A percentile compares a stretch with the other conserved stretches of the same genome.
Evolutionary conservation across 129 eudicot species (phyloP).

Genomic region (Logfia minima): DNA sequence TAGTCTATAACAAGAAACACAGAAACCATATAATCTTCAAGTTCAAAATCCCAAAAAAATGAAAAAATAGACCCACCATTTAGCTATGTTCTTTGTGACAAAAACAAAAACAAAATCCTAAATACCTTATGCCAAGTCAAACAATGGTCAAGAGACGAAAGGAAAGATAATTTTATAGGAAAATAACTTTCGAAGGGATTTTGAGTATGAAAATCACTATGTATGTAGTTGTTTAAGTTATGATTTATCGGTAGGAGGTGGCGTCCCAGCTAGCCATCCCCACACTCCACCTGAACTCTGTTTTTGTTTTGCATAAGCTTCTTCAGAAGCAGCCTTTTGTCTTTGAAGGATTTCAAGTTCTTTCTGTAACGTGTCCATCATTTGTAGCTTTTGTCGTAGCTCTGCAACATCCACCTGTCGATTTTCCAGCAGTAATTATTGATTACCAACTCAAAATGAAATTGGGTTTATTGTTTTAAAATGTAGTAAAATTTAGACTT

Average conservation of each 20-base stretch:
- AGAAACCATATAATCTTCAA: constrained; percentile 14
- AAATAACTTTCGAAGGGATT: constrained; percentile 28
- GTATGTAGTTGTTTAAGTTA: constrained; percentile 22
- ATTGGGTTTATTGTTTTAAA: no score
- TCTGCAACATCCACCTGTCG: constrained; percentile 97
- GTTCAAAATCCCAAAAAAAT: constrained; percentile 26
- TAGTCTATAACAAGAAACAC: constrained; percentile 11
- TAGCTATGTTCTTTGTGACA: constrained; percentile 25
- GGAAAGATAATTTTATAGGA: constrained; percentile 19
- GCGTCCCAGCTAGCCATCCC: constrained; percentile 98
- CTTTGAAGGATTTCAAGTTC: constrained; percentile 88
- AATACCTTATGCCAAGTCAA: constrained; percentile 18
- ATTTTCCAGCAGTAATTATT: constrained; percentile 8
- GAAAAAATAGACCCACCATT: constrained; percentile 27
- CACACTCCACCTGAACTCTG: constrained; percentile 95
- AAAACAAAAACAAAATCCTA: constrained; percentile 21
- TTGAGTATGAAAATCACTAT: constrained; percentile 28
- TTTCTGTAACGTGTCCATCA: constrained; percentile 84
- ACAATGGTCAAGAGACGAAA: constrained; percentile 10
- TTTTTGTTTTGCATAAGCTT: constrained; percentile 85
- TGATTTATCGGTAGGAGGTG: constrained; percentile 46
- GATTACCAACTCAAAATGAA: background rate
- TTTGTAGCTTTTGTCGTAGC: constrained; percentile 91
- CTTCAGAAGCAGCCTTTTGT: constrained; percentile 97
- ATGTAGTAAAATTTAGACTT: no score